phyloP scores from a whole-genome alignment of 2,329 filamentous ascomycete species.

The Uncinocarpus reesii region DNA sequence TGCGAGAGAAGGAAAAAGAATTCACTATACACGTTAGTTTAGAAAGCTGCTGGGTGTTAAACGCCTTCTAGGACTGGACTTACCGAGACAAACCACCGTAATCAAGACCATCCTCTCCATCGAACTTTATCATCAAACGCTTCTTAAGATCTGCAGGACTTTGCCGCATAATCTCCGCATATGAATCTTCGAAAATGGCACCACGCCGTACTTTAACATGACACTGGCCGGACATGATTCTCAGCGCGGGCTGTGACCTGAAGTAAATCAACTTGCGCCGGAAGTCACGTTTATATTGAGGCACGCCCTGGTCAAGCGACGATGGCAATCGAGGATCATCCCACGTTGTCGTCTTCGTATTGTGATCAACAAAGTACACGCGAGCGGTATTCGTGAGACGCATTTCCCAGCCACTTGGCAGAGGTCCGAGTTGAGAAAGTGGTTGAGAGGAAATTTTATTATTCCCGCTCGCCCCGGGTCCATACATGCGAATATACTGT shows the following conservation, averaged over 20 bases:
- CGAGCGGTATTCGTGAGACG: conserved; percentile 93
- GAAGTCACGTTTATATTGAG: conserved; percentile 99
- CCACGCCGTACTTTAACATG: conserved; percentile 95
- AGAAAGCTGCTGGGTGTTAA: not conserved
- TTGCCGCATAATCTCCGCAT: conserved; percentile 95
- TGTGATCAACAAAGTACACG: conserved; percentile 98
- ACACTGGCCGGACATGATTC: conserved; percentile 90
- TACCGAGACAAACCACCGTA: conserved; percentile 87
- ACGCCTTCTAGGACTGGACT: conserved; percentile 18
- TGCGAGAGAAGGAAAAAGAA: conserved; percentile 99
- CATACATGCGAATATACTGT: conserved; percentile 98
- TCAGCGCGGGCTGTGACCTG: conserved; percentile 90
- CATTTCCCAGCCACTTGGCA: conserved; percentile 99
- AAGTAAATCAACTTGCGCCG: conserved; percentile 97
- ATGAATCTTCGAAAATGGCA: conserved; percentile 98
- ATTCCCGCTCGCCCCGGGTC: conserved; percentile 62
- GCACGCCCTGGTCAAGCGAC: conserved; percentile 93
- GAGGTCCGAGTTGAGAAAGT: conserved; percentile 85
- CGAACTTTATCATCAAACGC: conserved; percentile 98
- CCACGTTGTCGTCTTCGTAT: conserved; percentile 99
- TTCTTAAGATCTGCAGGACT: conserved; percentile 95
- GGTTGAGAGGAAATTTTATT: conserved; percentile 93
- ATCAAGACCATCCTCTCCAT: conserved; percentile 93
- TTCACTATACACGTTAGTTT: conserved; percentile 49
- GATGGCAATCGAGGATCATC: conserved; percentile 92